A percentile compares a stretch with the other conserved stretches of the same genome.
Conservation (phyloP, 1,139 yeast genomes). For the Blastobotrys capitulatus region DNA sequence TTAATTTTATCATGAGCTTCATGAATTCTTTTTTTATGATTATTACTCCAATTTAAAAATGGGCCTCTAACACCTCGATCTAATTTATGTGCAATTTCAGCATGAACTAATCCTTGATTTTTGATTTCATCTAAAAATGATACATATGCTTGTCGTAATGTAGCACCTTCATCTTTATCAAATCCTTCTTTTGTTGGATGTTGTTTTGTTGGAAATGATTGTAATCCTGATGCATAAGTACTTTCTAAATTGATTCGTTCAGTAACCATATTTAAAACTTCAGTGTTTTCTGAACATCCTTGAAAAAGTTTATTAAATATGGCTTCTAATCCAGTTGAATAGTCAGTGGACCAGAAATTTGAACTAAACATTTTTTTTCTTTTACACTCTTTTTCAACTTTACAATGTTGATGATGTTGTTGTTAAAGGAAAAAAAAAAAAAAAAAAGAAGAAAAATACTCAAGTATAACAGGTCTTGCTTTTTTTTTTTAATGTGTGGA, state of each 20-base stretch:
- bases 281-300: constrained; percentile 67
- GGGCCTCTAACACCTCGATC: constrained; percentile 59
- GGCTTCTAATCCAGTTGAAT: constrained; percentile 49
- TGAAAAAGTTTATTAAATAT: constrained; percentile 57
- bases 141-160: constrained; percentile 50
- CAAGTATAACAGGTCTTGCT: too few species aligned
- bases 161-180: constrained; percentile 37
- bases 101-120: constrained; percentile 60
- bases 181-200: constrained; percentile 32
- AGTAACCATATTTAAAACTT: constrained; percentile 53
- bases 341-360: constrained; percentile 69
- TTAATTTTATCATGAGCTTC: constrained; percentile 49
- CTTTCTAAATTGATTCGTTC: constrained; percentile 63
- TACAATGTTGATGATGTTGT: not conserved
- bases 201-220: constrained; percentile 34
- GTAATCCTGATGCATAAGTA: constrained; percentile 52
- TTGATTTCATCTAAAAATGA: constrained; percentile 47
- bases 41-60: constrained; percentile 64
- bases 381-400: not conserved
- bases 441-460: too few species aligned
- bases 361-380: constrained; percentile 14
- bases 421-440: constrained; percentile 1
- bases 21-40: constrained; percentile 59
- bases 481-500: too few species aligned
- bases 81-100: constrained; percentile 56